phyloP scores from a whole-genome alignment of 306 rosid species.

The Cicer arietinum region DNA sequence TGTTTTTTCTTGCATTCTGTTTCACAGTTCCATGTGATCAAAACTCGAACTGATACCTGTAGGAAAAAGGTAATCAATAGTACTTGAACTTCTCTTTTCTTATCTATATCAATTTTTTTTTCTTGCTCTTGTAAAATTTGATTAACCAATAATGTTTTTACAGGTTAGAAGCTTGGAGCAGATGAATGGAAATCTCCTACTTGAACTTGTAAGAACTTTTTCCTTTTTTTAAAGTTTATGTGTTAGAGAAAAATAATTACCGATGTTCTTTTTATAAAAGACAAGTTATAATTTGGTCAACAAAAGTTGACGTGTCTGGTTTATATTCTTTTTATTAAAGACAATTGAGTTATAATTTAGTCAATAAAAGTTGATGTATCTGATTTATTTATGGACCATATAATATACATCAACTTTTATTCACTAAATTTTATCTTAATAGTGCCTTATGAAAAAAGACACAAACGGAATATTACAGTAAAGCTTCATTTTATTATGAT shows the following conservation, averaged over 20 bases:
- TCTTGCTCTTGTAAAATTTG: neutral
- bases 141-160: neutral
- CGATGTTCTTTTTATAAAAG: too few species aligned
- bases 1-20: constrained; percentile 22
- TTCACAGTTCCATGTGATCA: constrained; percentile 70
- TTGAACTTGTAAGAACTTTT: constrained; percentile 56
- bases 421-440: too few species aligned
- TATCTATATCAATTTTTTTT: neutral
- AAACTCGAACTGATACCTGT: constrained; percentile 57
- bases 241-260: too few species aligned
- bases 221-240: neutral
- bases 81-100: neutral
- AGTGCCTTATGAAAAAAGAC: neutral
- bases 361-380: too few species aligned
- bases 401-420: too few species aligned
- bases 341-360: too few species aligned
- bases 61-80: constrained; percentile 66
- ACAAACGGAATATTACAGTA: too few species aligned
- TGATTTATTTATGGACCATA: too few species aligned
- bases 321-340: too few species aligned
- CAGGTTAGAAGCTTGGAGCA: constrained; percentile 68
- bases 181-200: constrained; percentile 49
- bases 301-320: too few species aligned
- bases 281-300: too few species aligned
- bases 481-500: neutral